A percentile compares a stretch with the other conserved stretches of the same genome.
Conservation (phyloP, 768 basidiomycete genomes). For the Lyophyllum decastes region DNA sequence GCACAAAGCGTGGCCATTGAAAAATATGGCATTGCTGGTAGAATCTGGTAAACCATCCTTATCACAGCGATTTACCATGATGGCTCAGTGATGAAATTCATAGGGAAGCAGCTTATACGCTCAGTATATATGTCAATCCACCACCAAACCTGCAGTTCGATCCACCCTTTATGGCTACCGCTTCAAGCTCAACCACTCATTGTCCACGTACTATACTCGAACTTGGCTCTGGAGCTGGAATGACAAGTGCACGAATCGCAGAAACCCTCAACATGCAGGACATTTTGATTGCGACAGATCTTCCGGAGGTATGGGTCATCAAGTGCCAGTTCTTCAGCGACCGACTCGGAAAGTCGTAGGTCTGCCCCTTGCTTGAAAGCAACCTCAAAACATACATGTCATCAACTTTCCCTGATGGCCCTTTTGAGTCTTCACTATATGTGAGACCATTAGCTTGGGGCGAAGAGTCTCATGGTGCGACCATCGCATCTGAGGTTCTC, state of each 20-base stretch:
- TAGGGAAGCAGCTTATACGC: slow-evolving; percentile 76
- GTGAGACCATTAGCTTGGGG: slow-evolving; percentile 79
- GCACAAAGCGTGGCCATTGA: slow-evolving; percentile 63
- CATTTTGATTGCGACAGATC: slow-evolving; percentile 65
- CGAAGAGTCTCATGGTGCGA: slow-evolving; percentile 38
- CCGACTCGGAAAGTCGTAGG: slow-evolving; percentile 27
- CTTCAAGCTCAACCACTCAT: slow-evolving; percentile 3
- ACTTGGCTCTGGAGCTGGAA: slow-evolving; percentile 78
- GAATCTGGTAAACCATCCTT: slow-evolving; percentile 65
- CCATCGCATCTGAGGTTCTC: slow-evolving; percentile 42
- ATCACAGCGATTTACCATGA: slow-evolving; percentile 2
- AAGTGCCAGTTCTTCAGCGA: not conserved
- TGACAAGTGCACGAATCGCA: slow-evolving; percentile 51
- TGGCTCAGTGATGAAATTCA: slow-evolving; percentile 14
- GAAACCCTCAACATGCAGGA: slow-evolving; percentile 40
- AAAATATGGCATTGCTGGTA: slow-evolving; percentile 80
- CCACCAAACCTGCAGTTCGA: slow-evolving; percentile 46
- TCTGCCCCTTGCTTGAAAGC: slow-evolving; percentile 44
- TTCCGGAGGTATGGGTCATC: slow-evolving; percentile 61
- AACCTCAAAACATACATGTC: slow-evolving; percentile 29
- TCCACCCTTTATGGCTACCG: slow-evolving; percentile 45
- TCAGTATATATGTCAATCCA: slow-evolving; percentile 55
- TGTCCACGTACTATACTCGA: slow-evolving; percentile 53
- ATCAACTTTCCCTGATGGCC: not conserved
- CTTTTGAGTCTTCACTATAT: slow-evolving; percentile 25